A percentile compares a stretch with the other conserved stretches of the same genome.
These are phyloP conservation scores for Aspergillus ellipticus DNA, from an alignment of 495 filamentous ascomycete species.

Conservation along the genomic window DNA sequence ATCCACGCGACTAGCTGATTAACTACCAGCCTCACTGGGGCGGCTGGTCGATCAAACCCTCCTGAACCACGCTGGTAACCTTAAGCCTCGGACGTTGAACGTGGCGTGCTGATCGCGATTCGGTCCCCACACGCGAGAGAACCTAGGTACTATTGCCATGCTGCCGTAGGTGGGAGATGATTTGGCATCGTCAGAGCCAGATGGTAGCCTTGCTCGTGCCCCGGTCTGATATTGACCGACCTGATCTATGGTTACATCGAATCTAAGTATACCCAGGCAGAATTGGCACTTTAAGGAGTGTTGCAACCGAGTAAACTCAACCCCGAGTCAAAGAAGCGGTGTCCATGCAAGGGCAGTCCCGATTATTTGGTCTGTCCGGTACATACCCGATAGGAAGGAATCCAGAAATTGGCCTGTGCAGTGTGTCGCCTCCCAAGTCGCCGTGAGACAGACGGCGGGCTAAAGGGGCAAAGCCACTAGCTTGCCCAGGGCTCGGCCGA, in stretches of 20 bases:
- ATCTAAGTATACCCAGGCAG: background rate
- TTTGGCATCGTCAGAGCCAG: background rate
- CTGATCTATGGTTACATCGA: background rate
- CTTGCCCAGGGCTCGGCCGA: background rate
- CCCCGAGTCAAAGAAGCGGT: background rate
- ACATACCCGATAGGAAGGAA: background rate
- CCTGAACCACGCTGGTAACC: conserved; percentile 4
- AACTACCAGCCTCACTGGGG: conserved; percentile 9
- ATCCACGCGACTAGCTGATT: background rate
- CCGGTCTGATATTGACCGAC: background rate
- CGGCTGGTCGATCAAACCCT: conserved; percentile 4
- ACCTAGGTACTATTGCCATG: background rate
- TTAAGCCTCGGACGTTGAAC: conserved; percentile 10
- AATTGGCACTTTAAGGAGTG: background rate
- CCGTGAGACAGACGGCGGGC: background rate
- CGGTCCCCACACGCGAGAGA: background rate
- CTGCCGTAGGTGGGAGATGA: background rate
- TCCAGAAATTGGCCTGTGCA: background rate
- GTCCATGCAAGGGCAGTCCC: conserved; percentile 3
- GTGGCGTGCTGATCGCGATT: conserved; percentile 15
- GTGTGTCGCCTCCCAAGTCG: background rate
- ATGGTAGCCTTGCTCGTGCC: background rate
- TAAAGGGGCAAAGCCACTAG: background rate
- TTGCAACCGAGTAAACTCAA: background rate
- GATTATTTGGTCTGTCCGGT: background rate